Evolutionary conservation across 208 protist species (phyloP).

Genomic region (Leishmania gerbilli): DNA sequence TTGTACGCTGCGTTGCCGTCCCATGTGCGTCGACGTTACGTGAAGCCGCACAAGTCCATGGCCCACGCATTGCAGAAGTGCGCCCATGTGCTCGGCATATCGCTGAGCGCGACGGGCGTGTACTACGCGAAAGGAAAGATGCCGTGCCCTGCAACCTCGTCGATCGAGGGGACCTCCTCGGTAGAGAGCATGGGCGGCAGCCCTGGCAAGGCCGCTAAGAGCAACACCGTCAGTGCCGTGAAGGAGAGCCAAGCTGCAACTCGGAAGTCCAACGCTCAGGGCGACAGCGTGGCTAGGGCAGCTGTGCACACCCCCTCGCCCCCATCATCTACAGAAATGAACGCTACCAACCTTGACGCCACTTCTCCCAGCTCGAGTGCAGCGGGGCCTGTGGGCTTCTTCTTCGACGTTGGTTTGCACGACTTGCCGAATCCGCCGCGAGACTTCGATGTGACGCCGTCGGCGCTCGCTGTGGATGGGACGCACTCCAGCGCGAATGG

Average conservation of each 20-base stretch:
- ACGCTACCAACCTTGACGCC: background rate
- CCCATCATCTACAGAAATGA: background rate
- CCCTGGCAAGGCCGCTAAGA: no score
- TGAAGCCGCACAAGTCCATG: conserved; percentile 82
- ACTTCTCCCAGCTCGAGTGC: background rate
- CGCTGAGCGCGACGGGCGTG: conserved; percentile 53
- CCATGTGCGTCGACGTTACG: conserved; percentile 50
- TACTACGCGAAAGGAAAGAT: conserved; percentile 53
- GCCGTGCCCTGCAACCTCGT: conserved; percentile 2
- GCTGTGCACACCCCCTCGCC: background rate
- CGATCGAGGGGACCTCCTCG: background rate
- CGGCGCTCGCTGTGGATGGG: conserved; percentile 34
- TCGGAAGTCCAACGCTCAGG: background rate
- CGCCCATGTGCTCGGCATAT: conserved; percentile 37
- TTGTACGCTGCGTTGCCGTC: conserved; percentile 69
- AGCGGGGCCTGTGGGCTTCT: conserved; percentile 65
- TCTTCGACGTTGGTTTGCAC: conserved; percentile 76
- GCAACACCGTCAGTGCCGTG: background rate
- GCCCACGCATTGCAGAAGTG: conserved; percentile 52
- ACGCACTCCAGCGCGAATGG: conserved; percentile 51
- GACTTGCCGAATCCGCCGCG: conserved; percentile 64
- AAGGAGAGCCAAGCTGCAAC: background rate
- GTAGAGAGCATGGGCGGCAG: background rate
- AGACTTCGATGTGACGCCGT: conserved; percentile 71
- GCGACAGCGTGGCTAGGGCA: background rate